Percentiles rank a stretch among this genome's conserved stretches.
These are phyloP conservation scores for Delphinella strobiligena DNA, from an alignment of 2,329 filamentous ascomycete species.

Conservation along the genomic window DNA sequence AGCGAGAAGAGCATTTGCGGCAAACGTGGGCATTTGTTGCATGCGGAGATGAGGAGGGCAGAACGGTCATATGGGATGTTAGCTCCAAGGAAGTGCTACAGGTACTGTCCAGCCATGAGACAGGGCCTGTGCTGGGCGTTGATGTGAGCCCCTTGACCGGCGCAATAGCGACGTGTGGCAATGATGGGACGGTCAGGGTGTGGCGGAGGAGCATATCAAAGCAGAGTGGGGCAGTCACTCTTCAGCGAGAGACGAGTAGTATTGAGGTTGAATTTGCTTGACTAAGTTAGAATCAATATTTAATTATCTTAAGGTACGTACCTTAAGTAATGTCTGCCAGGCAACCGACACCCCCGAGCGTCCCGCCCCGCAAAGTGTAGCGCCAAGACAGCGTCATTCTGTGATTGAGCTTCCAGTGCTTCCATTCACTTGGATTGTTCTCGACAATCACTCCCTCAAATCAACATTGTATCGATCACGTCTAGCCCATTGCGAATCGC, in stretches of 20 bases:
- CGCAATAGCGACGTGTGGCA: constrained; percentile 48
- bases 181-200: constrained; percentile 50
- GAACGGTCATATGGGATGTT: constrained; percentile 82
- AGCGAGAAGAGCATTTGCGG: constrained; percentile 12
- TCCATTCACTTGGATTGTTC: neutral
- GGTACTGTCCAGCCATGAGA: constrained; percentile 42
- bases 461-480: no score
- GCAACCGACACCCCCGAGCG: neutral
- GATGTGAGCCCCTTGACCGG: constrained; percentile 44
- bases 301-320: no score
- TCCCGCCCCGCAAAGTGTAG: neutral
- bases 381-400: neutral
- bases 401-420: neutral
- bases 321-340: no score
- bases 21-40: constrained; percentile 52
- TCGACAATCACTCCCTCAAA: neutral
- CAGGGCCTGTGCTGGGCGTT: constrained; percentile 47
- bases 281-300: no score
- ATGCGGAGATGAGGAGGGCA: constrained; percentile 78
- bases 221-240: neutral
- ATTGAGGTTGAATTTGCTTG: no score
- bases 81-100: constrained; percentile 74
- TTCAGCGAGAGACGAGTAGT: neutral
- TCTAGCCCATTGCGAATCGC: no score
- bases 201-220: constrained; percentile 33